Conservation (phyloP, 2,329 filamentous ascomycete species). For the Capronia coronata region DNA sequence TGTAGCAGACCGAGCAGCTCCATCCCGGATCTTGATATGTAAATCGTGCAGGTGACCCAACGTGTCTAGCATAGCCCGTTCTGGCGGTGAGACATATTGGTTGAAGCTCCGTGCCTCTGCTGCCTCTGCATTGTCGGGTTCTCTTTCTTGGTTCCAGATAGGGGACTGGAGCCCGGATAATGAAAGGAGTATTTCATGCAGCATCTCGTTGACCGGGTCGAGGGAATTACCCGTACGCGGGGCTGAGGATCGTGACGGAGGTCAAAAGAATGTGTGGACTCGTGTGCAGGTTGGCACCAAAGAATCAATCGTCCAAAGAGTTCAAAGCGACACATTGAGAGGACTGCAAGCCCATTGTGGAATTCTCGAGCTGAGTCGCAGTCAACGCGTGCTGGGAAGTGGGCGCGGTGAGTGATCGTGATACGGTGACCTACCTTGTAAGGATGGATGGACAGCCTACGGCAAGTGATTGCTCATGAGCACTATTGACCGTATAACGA, state of each 20-base stretch:
- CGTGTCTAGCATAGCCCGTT: slow-evolving; percentile 71
- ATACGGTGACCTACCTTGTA: not conserved
- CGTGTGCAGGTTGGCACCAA: slow-evolving; percentile 36
- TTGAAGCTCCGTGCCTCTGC: slow-evolving; percentile 46
- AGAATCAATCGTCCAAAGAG: slow-evolving; percentile 40
- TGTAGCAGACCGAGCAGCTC: slow-evolving; percentile 59
- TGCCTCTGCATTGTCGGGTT: slow-evolving; percentile 44
- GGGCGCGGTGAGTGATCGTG: not conserved
- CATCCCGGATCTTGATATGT: slow-evolving; percentile 64
- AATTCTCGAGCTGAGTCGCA: slow-evolving; percentile 2
- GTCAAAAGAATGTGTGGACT: slow-evolving; percentile 10
- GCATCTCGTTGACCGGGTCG: slow-evolving; percentile 54
- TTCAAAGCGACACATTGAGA: slow-evolving; percentile 44
- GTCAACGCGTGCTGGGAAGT: slow-evolving; percentile 6
- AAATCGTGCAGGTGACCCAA: slow-evolving; percentile 71
- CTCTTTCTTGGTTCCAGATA: slow-evolving; percentile 55
- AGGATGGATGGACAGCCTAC: not conserved
- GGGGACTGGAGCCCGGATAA: slow-evolving; percentile 90
- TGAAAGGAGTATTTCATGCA: slow-evolving; percentile 96
- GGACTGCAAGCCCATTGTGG: slow-evolving; percentile 10
- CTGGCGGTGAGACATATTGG: slow-evolving; percentile 60
- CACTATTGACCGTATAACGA: not conserved
- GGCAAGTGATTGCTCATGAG: not conserved
- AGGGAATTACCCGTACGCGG: slow-evolving; percentile 1
- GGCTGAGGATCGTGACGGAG: slow-evolving; percentile 13